phyloP scores from a whole-genome alignment of 179 eudicot species.

The Camellia oleifera region DNA sequence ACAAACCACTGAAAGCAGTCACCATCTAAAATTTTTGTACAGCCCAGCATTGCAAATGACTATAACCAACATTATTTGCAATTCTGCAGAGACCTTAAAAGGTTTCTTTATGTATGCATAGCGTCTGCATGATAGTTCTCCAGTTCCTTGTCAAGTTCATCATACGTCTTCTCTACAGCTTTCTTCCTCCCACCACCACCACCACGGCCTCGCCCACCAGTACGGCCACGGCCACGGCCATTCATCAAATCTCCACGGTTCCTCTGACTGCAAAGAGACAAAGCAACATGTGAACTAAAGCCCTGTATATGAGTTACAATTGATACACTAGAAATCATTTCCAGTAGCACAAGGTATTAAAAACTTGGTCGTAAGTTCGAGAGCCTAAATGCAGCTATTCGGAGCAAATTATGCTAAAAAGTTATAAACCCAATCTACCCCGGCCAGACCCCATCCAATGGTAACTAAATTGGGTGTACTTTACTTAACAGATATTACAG shows the following conservation, averaged over 20 bases:
- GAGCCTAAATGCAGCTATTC: no score
- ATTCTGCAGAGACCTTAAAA: not conserved
- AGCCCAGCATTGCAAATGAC: no score
- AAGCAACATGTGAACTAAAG: not conserved
- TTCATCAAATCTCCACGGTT: constrained; percentile 49
- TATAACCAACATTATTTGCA: no score
- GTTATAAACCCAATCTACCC: no score
- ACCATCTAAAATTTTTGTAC: no score
- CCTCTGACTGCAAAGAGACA: constrained; percentile 40
- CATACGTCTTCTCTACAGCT: constrained; percentile 56
- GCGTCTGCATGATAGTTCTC: constrained; percentile 81
- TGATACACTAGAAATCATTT: not conserved
- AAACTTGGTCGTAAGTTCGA: no score
- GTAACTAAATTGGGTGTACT: no score
- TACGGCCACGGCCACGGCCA: constrained; percentile 28
- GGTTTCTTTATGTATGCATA: constrained; percentile 50
- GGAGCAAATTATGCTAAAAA: no score
- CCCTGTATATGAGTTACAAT: not conserved
- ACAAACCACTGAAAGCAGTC: no score
- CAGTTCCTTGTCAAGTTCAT: constrained; percentile 87
- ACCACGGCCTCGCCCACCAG: constrained; percentile 28
- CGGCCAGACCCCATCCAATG: no score
- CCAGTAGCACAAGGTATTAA: not conserved
- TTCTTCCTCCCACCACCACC: constrained; percentile 37
- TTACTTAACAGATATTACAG: no score